Percentiles rank a stretch among this genome's conserved stretches.
Conservation (phyloP, 306 rosid species). For the Vicia sativa region DNA sequence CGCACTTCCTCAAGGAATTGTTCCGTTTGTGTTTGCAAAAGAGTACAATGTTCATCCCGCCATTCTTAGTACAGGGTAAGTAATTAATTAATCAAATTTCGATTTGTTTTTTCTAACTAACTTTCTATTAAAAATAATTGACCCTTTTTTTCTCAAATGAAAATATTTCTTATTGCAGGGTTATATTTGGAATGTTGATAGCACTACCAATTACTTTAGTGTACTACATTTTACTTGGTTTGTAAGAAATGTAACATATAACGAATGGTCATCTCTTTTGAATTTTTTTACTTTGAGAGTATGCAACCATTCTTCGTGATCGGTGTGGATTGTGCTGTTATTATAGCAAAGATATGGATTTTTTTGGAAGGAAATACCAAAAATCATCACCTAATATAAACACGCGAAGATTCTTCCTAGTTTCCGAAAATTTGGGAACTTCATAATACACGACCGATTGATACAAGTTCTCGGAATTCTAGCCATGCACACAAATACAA, state of each 20-base stretch:
- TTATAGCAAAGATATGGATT: conserved; percentile 40
- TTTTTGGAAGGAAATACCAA: conserved; percentile 23
- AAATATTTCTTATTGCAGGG: conserved; percentile 43
- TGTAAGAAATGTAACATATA: conserved; percentile 37
- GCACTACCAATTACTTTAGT: conserved; percentile 64
- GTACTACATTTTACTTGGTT: conserved; percentile 60
- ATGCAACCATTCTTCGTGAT: conserved; percentile 34
- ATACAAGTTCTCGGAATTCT: conserved; percentile 38
- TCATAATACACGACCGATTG: conserved; percentile 41
- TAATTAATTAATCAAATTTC: conserved; percentile 33
- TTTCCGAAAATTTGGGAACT: conserved; percentile 51
- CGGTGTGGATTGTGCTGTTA: conserved; percentile 36
- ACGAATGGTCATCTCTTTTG: conserved; percentile 28
- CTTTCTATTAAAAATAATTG: neutral
- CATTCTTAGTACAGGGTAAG: conserved; percentile 92
- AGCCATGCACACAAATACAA: conserved; percentile 41
- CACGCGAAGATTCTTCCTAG: conserved; percentile 29
- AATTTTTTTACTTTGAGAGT: conserved; percentile 43
- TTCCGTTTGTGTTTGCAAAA: conserved; percentile 96
- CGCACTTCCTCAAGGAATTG: conserved; percentile 98
- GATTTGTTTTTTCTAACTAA: neutral
- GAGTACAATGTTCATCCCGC: conserved; percentile 97
- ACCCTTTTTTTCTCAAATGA: neutral
- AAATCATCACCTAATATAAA: conserved; percentile 19
- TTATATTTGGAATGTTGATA: conserved; percentile 68